Conservation (phyloP, 805 yeast species). For the Debaryomyces tyrocola region DNA sequence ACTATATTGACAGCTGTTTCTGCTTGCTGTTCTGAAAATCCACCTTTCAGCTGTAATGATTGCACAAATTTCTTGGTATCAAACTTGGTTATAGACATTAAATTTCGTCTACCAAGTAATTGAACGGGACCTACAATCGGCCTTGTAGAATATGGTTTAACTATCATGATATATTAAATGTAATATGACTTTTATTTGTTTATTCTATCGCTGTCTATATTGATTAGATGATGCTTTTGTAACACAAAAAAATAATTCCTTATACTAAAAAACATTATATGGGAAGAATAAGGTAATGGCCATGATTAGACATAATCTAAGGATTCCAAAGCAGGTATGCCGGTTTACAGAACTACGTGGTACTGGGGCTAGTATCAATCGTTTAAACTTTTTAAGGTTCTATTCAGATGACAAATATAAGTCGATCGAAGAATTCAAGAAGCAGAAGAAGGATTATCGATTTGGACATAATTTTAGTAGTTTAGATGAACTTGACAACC, state of each 20-base stretch:
- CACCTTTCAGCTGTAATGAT: slow-evolving; percentile 65
- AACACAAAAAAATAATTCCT: neutral
- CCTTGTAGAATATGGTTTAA: neutral
- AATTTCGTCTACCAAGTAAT: slow-evolving; percentile 4
- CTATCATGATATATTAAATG: neutral
- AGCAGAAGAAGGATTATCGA: slow-evolving; percentile 26
- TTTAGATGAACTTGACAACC: slow-evolving; percentile 17
- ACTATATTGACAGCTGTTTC: slow-evolving; percentile 76
- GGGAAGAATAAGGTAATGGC: neutral
- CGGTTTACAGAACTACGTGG: neutral
- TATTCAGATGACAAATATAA: slow-evolving; percentile 7
- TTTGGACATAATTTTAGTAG: slow-evolving; percentile 24
- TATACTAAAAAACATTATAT: neutral
- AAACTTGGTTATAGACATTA: slow-evolving; percentile 47
- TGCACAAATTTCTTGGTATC: slow-evolving; percentile 77
- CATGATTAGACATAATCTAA: neutral
- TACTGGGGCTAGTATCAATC: neutral
- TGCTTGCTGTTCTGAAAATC: slow-evolving; percentile 71
- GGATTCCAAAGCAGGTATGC: neutral
- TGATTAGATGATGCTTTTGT: neutral
- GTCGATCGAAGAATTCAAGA: slow-evolving; percentile 39
- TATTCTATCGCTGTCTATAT: too few relatives aligned
- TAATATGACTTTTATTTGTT: too few relatives aligned
- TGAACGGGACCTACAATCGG: neutral
- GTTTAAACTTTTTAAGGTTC: neutral